Evolutionary conservation across 768 basidiomycete genomes (phyloP).

Genomic region (Boletus barrowsii): DNA sequence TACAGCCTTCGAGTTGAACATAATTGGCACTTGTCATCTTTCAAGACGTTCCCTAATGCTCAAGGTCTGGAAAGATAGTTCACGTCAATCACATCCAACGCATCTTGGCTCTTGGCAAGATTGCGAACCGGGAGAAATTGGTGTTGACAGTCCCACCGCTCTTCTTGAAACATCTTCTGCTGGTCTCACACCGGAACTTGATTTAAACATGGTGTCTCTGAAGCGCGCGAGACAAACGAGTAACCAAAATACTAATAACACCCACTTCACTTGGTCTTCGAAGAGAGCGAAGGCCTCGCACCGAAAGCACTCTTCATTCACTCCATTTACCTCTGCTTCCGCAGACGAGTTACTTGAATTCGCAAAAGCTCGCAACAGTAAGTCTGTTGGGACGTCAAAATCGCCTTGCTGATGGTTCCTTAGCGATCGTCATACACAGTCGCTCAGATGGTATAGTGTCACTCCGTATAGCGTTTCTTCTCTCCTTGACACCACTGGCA

Average conservation of each 20-base stretch:
- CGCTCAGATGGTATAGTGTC: constrained; percentile 17
- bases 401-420: background rate
- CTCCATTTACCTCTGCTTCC: constrained; percentile 3
- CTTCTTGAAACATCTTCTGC: constrained; percentile 15
- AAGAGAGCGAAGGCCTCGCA: constrained; percentile 11
- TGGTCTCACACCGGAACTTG: constrained; percentile 4
- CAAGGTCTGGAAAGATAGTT: constrained; percentile 22
- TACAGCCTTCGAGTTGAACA: no score
- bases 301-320: background rate
- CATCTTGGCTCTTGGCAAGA: background rate
- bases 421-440: constrained; percentile 21
- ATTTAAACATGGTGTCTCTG: constrained; percentile 7
- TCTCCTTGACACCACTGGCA: background rate
- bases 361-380: constrained; percentile 22
- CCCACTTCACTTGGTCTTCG: background rate
- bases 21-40: background rate
- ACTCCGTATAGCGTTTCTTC: background rate
- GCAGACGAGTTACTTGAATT: constrained; percentile 16
- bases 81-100: constrained; percentile 3
- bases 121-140: constrained; percentile 27
- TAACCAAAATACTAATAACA: background rate
- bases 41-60: constrained; percentile 13
- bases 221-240: constrained; percentile 13
- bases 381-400: background rate
- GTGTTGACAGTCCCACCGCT: constrained; percentile 23